These are phyloP conservation scores for Clonostachys solani DNA, from an alignment of 2,329 filamentous ascomycete species.

Conservation along the genomic window DNA sequence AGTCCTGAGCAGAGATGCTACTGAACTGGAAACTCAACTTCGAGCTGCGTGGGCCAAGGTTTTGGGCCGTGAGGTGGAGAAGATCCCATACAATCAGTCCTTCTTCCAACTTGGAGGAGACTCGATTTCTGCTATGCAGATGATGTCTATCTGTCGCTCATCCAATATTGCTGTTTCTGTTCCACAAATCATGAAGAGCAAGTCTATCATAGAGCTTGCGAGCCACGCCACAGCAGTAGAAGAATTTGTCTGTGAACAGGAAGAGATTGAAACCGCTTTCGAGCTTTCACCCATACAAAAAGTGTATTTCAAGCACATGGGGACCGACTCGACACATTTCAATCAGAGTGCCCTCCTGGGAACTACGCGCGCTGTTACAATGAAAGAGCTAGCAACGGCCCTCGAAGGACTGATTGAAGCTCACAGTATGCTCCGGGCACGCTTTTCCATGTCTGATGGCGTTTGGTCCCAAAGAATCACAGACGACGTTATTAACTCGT, in stretches of 20 bases:
- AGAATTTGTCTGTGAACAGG: constrained; percentile 29
- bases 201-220: constrained; percentile 17
- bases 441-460: constrained; percentile 2
- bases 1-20: too few relatives aligned
- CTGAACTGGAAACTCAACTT: too few relatives aligned
- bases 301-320: constrained; percentile 2
- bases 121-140: constrained; percentile 36
- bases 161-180: constrained; percentile 20
- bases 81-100: constrained; percentile 15
- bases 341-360: constrained; percentile 2
- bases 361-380: neutral
- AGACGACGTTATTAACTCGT: constrained; percentile 1
- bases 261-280: constrained; percentile 35
- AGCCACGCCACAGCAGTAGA: constrained; percentile 10
- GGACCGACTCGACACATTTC: neutral
- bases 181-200: constrained; percentile 19
- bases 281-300: constrained; percentile 8
- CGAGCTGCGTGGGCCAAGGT: neutral
- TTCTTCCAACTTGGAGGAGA: constrained; percentile 37
- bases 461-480: constrained; percentile 5
- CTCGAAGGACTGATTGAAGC: constrained; percentile 13
- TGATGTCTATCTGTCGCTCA: constrained; percentile 29
- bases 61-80: neutral
- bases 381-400: neutral
- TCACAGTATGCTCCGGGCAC: neutral